Base-by-base conservation (phyloP, 139 green algal genomes). In the Chlamydomonas sp. region DNA sequence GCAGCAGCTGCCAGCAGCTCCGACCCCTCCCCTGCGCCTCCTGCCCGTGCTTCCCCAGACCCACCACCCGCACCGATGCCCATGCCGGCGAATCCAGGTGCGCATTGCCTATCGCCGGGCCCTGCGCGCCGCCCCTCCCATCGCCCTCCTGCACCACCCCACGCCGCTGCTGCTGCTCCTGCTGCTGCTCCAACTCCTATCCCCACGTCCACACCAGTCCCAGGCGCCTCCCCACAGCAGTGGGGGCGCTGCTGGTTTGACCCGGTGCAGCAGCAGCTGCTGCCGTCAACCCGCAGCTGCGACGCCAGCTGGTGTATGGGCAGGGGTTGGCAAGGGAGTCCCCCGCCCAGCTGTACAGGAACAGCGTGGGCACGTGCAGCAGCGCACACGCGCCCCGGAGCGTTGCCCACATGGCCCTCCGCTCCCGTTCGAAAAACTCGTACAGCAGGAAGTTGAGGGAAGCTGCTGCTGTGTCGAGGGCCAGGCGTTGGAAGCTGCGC, bases 221-320 rank as follows among this genome's bases (percentile, higher is more conserved):
- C 31, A 49, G 31, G 31, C 31, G 31, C 31, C 31, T 49, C 31
- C 31, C 31, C 31, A 49, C 31, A 49, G 31, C 31, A 49, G 31
- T 49, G 31, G 31, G 31, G 31, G 31, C 31, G 31, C 31, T 49
- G 31, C 31, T 49, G 31, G 31, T 49, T 49, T 49, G 31, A 49
- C 31, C 31, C 31, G 31, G 31, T 49, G 31, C 31, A 49, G 31
- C 31, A 49, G 31, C 31, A 49, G 74, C 3, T 57, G 74, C 3
- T 57, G 74, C 5, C 74, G 72, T 6, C n/a, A n/a, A 1, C 4
- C 18, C 83, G 12, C 71, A 87, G 73, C 74, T 62, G 73, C 62
- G 31, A 9, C 60, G 71, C 82, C 69, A 86, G 69, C 71, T 60
- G 60, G 49, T 86, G 82, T 20, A 86, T 86, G 4, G 82, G 82